These are phyloP conservation scores for Pinus albicaulis DNA, from an alignment of 75 land plant species.

Conservation along the genomic window DNA sequence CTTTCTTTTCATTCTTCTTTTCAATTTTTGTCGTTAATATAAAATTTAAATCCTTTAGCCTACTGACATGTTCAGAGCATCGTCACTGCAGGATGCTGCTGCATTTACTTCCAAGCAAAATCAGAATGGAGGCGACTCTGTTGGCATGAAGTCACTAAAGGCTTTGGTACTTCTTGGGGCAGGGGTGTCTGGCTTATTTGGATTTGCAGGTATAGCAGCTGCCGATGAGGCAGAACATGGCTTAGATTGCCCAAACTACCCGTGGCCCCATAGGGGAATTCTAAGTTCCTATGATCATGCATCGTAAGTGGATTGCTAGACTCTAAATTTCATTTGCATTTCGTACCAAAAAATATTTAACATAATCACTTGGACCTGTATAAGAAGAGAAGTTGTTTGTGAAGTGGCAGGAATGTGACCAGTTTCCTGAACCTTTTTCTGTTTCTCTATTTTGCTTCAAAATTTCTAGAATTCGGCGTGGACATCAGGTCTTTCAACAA, in stretches of 20 bases:
- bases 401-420: constrained; percentile 1
- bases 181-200: constrained; percentile 69
- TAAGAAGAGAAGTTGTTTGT: neutral
- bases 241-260: constrained; percentile 63
- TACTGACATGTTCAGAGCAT: too few species aligned
- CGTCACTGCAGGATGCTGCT: constrained; percentile 35
- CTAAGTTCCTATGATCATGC: constrained; percentile 92
- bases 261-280: constrained; percentile 92
- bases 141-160: constrained; percentile 40
- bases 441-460: constrained; percentile 1
- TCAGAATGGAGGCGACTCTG: constrained; percentile 30
- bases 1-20: too few species aligned
- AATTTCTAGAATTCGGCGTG: constrained; percentile 79
- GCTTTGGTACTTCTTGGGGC: constrained; percentile 75
- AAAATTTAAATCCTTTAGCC: too few species aligned
- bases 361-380: neutral
- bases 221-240: constrained; percentile 99
- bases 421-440: constrained; percentile 1
- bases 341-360: neutral
- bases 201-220: constrained; percentile 67
- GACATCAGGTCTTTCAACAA: constrained; percentile 96
- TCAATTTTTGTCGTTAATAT: too few species aligned
- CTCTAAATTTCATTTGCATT: neutral
- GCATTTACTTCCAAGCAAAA: constrained; percentile 31
- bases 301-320: constrained; percentile 47